Percentiles rank a stretch among this genome's conserved stretches.
Evolutionary conservation across 805 yeast genomes (phyloP).

Genomic region (Metschnikowia colocasiae): DNA sequence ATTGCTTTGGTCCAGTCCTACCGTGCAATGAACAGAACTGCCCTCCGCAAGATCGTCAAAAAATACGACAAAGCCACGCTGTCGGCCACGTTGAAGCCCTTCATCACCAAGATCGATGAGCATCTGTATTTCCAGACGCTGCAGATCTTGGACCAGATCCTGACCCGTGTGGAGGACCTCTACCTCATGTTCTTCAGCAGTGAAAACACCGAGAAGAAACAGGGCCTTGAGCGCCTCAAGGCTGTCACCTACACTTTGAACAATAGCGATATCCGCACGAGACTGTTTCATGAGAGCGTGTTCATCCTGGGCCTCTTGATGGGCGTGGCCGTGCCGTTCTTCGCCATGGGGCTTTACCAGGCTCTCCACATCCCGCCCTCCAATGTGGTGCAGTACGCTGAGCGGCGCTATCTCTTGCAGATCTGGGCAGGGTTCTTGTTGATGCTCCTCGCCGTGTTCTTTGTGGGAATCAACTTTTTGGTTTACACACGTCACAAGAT

Average conservation of each 20-base stretch:
- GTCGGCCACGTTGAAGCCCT: constrained; percentile 41
- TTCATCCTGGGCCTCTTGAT: constrained; percentile 63
- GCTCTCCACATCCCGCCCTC: constrained; percentile 41
- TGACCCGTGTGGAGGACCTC: constrained; percentile 61
- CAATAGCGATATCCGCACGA: constrained; percentile 25
- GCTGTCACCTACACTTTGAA: constrained; percentile 40
- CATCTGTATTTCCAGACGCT: constrained; percentile 56
- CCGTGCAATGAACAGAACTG: constrained; percentile 76
- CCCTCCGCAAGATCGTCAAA: constrained; percentile 82
- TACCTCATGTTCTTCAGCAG: constrained; percentile 63
- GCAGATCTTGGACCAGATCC: constrained; percentile 62
- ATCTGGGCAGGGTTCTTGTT: constrained; percentile 91
- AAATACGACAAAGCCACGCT: constrained; percentile 78
- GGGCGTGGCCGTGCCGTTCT: constrained; percentile 70
- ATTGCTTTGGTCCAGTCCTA: constrained; percentile 68
- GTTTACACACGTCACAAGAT: constrained; percentile 74
- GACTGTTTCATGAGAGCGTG: constrained; percentile 39
- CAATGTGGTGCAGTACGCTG: constrained; percentile 39
- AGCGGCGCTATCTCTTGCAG: constrained; percentile 65
- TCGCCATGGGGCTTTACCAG: constrained; percentile 52
- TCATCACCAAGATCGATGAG: constrained; percentile 54
- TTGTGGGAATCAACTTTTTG: constrained; percentile 65
- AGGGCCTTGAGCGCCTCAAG: constrained; percentile 63
- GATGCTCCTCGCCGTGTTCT: constrained; percentile 52
- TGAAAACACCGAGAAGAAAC: constrained; percentile 50